phyloP scores from a whole-genome alignment of 2,329 filamentous ascomycete species.

The Cryphonectria carpinicola region DNA sequence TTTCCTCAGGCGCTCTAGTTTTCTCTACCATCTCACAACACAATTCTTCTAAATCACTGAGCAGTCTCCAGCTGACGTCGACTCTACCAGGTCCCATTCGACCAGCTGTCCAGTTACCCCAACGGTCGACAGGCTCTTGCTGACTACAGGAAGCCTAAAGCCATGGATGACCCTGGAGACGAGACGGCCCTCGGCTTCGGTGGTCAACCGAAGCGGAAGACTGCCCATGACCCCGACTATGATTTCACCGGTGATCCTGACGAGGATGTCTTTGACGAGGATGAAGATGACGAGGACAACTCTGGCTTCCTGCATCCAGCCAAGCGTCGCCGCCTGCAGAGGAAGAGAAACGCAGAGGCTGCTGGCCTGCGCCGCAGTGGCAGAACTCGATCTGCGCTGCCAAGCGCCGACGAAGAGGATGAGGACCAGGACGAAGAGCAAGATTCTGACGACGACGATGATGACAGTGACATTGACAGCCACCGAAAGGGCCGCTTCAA shows the following conservation, averaged over 20 bases:
- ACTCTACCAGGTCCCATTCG: slow-evolving; percentile 35
- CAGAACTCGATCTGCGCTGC: not conserved
- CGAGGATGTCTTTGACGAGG: slow-evolving; percentile 24
- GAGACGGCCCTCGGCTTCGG: slow-evolving; percentile 16
- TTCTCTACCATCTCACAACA: not conserved
- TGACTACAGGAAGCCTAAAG: slow-evolving; percentile 31
- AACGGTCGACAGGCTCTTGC: slow-evolving; percentile 33
- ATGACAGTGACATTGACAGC: slow-evolving; percentile 2
- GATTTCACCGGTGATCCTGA: slow-evolving; percentile 29
- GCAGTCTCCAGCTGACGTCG: slow-evolving; percentile 4
- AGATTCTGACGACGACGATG: slow-evolving; percentile 9
- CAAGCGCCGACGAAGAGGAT: slow-evolving; percentile 9
- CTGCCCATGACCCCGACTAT: slow-evolving; percentile 39
- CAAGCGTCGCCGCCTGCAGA: slow-evolving; percentile 22
- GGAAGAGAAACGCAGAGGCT: slow-evolving; percentile 1
- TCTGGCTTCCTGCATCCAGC: slow-evolving; percentile 19
- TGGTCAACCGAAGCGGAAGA: slow-evolving; percentile 24
- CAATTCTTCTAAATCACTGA: not conserved
- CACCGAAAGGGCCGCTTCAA: slow-evolving; percentile 17
- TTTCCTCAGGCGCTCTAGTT: not conserved
- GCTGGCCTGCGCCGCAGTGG: slow-evolving; percentile 14
- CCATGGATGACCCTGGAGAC: slow-evolving; percentile 23
- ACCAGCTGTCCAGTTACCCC: slow-evolving; percentile 35
- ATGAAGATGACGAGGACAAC: slow-evolving; percentile 25
- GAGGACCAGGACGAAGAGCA: slow-evolving; percentile 1